phyloP scores from a whole-genome alignment of 768 basidiomycete species.

The Mycena polygramma region DNA sequence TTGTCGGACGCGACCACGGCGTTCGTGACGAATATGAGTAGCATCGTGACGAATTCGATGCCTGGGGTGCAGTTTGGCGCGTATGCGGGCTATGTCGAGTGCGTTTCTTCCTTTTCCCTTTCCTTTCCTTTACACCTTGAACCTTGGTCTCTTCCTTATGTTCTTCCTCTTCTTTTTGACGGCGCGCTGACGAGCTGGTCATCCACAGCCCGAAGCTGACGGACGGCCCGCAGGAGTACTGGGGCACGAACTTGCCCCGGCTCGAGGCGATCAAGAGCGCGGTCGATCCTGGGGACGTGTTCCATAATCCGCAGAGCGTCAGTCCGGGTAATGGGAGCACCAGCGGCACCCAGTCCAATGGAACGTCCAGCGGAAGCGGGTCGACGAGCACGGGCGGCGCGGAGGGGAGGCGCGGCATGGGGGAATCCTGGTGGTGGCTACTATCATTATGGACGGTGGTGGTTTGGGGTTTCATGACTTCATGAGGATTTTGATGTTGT shows the following conservation, averaged over 20 bases:
- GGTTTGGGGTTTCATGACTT: too few species aligned
- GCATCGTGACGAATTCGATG: slow-evolving; percentile 26
- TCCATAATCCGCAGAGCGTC: slow-evolving; percentile 36
- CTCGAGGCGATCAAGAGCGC: slow-evolving; percentile 32
- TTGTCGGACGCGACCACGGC: slow-evolving; percentile 26
- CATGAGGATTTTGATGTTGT: too few species aligned
- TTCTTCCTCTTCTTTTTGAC: too few species aligned
- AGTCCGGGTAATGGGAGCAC: slow-evolving; percentile 4
- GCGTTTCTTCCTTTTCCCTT: background rate
- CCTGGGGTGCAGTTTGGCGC: slow-evolving; percentile 37
- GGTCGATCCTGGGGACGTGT: slow-evolving; percentile 32
- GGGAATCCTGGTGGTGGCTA: too few species aligned
- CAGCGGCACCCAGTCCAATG: slow-evolving; percentile 5
- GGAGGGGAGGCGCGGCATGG: too few species aligned
- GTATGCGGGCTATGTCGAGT: slow-evolving; percentile 40
- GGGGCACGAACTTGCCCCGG: slow-evolving; percentile 34
- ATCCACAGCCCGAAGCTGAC: slow-evolving; percentile 30
- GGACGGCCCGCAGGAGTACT: slow-evolving; percentile 34
- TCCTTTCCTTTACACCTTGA: background rate
- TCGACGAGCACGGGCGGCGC: too few species aligned
- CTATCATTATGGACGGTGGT: too few species aligned
- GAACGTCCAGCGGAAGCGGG: background rate
- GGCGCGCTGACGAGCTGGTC: too few species aligned
- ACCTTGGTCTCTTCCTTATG: background rate
- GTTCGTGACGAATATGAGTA: slow-evolving; percentile 31